phyloP scores from a whole-genome alignment of 768 basidiomycete species.

The Naematelia encephala region DNA sequence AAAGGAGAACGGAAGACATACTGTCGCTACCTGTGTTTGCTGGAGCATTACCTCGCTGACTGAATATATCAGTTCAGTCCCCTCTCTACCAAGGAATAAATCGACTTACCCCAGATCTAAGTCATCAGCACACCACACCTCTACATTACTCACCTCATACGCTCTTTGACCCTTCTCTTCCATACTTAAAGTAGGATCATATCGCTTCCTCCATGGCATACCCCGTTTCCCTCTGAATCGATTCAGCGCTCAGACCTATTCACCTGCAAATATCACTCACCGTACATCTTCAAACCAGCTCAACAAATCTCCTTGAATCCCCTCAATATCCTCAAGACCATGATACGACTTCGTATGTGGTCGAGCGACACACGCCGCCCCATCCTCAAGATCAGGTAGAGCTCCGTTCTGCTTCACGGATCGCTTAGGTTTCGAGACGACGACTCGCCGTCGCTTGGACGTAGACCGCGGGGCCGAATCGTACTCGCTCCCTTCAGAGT shows the following conservation, averaged over 20 bases:
- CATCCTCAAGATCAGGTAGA: constrained; percentile 36
- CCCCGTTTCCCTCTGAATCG: constrained; percentile 56
- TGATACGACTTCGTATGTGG: constrained; percentile 33
- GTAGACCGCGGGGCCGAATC: too few relatives aligned
- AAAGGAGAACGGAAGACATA: constrained; percentile 9
- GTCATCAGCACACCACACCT: neutral
- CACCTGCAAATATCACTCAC: constrained; percentile 23
- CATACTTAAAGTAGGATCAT: constrained; percentile 54
- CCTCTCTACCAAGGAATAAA: neutral
- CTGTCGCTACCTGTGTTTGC: constrained; percentile 77
- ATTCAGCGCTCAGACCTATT: neutral
- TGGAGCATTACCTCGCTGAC: constrained; percentile 84
- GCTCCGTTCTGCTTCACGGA: too few relatives aligned
- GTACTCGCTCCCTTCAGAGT: too few relatives aligned
- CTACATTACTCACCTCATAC: constrained; percentile 66
- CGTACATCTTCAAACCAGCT: constrained; percentile 71
- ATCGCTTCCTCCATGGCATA: constrained; percentile 88
- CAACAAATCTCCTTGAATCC: constrained; percentile 40
- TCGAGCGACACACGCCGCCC: constrained; percentile 11
- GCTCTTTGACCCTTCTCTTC: constrained; percentile 76
- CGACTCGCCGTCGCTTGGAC: too few relatives aligned
- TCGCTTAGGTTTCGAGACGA: too few relatives aligned
- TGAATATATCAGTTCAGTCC: constrained; percentile 5
- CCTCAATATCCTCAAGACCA: constrained; percentile 14
- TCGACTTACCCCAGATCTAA: neutral